Evolutionary conservation across 129 eudicot species (phyloP), one percentile per base, ranked within the genome.

Genomic region (Erigeron canadensis): DNA sequence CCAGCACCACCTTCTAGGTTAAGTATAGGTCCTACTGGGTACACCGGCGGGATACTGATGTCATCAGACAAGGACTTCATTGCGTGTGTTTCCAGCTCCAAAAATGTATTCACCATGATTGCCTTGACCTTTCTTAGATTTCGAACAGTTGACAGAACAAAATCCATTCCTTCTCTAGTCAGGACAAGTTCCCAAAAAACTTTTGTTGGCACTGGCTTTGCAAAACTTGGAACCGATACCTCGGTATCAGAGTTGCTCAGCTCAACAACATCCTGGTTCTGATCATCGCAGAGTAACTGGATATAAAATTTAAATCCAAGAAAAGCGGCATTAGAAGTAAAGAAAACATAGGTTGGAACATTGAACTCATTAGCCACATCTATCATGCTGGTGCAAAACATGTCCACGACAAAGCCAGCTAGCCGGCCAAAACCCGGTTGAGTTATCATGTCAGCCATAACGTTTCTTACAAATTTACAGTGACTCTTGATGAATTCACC

Each of bases 11-110:
- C 76, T 50, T 53, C 76, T 51, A 63, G 84, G 57, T 80, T 68
- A 22, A 79, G 79, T 61, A 83, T 45, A 0, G 82, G 84, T 7
- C 84, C 84, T 11, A 80, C 84, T 0, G 80, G 67, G 69, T 83
- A 80, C 22, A 83, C 78, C 11, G 73, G 65, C 16, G 81, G 76
- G 16, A 66, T 21, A 28, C 60, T 44, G 16, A 6, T 53, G 40
- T 41, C 65, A 62, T 18, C 58, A 42, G 39, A 46, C 58, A 62
- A 17, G 22, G 60, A 70, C 58, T 70, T n/a, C 1, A 70, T 77
- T 2, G 81, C 77, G 10, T 70, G 56, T 55, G 69, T 40, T 48
- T 55, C 76, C 21, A 77, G 9, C 18, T 77, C 81, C 44, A 43
- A 51, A 15, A 64, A 78, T 37, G 74, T 78, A 67, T 78, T 78